Percentiles rank a stretch among this genome's conserved stretches.
Evolutionary conservation across 1,139 yeast species (phyloP).

Genomic region (Magnusiomyces ingens): DNA sequence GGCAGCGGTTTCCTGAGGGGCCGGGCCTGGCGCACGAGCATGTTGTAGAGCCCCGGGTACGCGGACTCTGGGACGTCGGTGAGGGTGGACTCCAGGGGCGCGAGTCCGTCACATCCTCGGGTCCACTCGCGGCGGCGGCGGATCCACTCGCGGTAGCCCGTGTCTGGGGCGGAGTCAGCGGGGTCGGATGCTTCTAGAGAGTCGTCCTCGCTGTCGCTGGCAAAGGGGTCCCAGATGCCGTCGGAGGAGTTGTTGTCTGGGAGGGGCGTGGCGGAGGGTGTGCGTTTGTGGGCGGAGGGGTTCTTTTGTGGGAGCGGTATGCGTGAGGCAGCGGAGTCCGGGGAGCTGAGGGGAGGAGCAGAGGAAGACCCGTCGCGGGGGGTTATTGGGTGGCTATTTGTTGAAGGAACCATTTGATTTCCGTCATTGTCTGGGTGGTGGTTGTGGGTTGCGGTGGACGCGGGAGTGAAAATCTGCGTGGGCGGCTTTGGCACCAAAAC

Average conservation of each 20-base stretch:
- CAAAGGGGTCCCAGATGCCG: constrained; percentile 3
- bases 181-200: no score
- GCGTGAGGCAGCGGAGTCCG: no score
- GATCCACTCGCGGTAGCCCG: constrained; percentile 30
- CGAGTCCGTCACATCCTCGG: constrained; percentile 1
- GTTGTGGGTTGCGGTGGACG: not conserved
- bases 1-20: constrained; percentile 47
- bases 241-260: not conserved
- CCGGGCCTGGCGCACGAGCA: constrained; percentile 46
- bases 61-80: constrained; percentile 27
- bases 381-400: no score
- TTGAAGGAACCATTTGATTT: no score
- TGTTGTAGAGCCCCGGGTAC: constrained; percentile 40
- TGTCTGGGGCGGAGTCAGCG: not conserved
- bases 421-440: not conserved
- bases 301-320: not conserved
- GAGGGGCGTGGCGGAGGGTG: not conserved
- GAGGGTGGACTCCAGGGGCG: constrained; percentile 7
- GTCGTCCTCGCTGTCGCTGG: not conserved
- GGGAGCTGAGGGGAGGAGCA: no score
- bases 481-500: not conserved
- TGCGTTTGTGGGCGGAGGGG: not conserved
- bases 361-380: no score
- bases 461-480: constrained; percentile 1
- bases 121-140: constrained; percentile 27